phyloP scores from a whole-genome alignment of 495 filamentous ascomycete species.

The Terfezia claveryi region DNA sequence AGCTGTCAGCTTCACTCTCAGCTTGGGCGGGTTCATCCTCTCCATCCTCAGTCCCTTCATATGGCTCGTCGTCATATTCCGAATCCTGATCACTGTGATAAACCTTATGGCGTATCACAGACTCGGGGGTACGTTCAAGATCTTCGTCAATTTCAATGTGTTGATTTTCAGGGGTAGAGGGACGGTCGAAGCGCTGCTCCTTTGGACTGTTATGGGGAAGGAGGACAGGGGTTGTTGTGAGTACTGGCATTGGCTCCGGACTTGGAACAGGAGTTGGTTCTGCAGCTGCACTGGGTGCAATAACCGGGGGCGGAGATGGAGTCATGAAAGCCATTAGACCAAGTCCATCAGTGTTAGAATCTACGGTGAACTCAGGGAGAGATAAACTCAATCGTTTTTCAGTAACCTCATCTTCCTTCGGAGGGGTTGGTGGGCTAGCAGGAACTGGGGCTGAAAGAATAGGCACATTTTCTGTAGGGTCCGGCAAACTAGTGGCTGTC shows the following conservation, averaged over 20 bases:
- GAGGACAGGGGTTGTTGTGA: neutral
- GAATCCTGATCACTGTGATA: conserved; percentile 24
- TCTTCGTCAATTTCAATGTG: conserved; percentile 19
- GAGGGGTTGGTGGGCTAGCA: conserved; percentile 7
- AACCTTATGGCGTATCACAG: conserved; percentile 65
- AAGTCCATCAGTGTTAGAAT: conserved; percentile 22
- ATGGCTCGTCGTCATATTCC: conserved; percentile 2
- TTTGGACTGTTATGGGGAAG: neutral
- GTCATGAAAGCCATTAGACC: conserved; percentile 32
- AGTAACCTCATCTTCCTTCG: conserved; percentile 6
- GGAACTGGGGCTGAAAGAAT: conserved; percentile 20
- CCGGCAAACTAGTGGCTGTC: neutral
- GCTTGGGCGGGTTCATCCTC: conserved; percentile 15
- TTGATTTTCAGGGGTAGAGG: conserved; percentile 40
- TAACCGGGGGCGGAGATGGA: conserved; percentile 25
- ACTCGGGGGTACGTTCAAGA: conserved; percentile 39
- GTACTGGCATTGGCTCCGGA: neutral
- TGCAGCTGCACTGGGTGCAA: conserved; percentile 15
- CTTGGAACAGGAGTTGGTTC: neutral
- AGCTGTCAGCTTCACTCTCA: conserved; percentile 17
- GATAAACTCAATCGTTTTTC: conserved; percentile 3
- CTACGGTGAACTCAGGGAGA: conserved; percentile 17
- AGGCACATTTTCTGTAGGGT: conserved; percentile 12
- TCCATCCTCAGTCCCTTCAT: conserved; percentile 11
- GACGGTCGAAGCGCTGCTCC: conserved; percentile 29